Base-by-base conservation (phyloP, 768 basidiomycete genomes). In the Fistulinella prunicolor region DNA sequence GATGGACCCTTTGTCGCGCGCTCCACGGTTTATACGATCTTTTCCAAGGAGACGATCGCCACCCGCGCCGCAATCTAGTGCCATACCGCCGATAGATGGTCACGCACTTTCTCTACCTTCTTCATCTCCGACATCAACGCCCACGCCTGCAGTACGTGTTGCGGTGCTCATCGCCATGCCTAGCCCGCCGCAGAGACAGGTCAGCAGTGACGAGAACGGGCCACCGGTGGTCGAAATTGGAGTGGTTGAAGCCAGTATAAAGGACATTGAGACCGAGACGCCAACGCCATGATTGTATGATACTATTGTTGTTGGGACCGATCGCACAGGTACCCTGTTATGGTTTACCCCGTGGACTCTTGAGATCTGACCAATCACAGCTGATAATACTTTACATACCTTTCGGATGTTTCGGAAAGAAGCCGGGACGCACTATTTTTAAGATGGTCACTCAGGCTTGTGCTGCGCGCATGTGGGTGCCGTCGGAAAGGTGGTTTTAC, bases 151-250 rank as follows among this genome's bases (percentile, higher is more conserved):
- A 37, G 60, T 77, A 21, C 65, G 64, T 29, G 65, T 77, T 24
- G 68, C 71, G 0, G 73, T 77, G 16, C 60, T 77, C 26, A 71
- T 77, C 34, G 74, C 76, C 5, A 75, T 77, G 76, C 75, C 75
- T 17, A 28, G 23, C 21, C 12, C 23, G 9, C 29, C 51, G 14
- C 53, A 20, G 37, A 48, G 44, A 17, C 51, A 45, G 9, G 16
- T 19, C n/a, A 9, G 44, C 14, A 14, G 29, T 13, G 67, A 64
- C 26, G 63, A 59, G 24, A 51, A 32, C 10, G 57, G 55, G n/a
- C 59, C 62, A 12, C 71, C 71, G 4, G 55, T 63, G 26, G 39
- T 72, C 5, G 70, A 72, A 54, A 53, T 72, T 9, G 70, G 70
- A 3, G 21, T 69, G 4, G 55, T 55, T 4, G 54, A 63, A 23